Evolutionary conservation across 441 rosid genomes (phyloP).

Genomic region (Pelargonium australe): DNA sequence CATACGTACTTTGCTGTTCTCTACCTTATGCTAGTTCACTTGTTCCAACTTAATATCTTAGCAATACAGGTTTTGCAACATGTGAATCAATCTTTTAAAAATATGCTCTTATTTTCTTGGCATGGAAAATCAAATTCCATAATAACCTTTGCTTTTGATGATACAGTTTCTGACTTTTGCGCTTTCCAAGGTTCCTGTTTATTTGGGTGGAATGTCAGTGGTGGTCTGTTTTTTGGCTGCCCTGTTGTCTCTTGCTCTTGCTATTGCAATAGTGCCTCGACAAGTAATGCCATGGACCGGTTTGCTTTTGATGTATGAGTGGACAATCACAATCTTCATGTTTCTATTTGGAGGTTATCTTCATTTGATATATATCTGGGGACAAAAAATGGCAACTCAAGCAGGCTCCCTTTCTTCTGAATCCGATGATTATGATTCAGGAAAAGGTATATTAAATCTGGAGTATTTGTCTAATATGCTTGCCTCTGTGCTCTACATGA

Average conservation of each 20-base stretch:
- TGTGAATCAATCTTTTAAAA: too few species aligned
- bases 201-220: conserved; percentile 63
- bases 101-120: neutral
- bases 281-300: conserved; percentile 99
- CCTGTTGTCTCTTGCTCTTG: conserved; percentile 47
- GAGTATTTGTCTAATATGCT: too few species aligned
- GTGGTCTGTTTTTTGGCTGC: conserved; percentile 43
- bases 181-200: conserved; percentile 54
- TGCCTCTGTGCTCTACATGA: too few species aligned
- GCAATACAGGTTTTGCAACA: neutral
- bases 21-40: neutral
- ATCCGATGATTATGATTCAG: conserved; percentile 53
- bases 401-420: conserved; percentile 42
- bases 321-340: conserved; percentile 74
- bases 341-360: conserved; percentile 71
- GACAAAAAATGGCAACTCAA: conserved; percentile 34
- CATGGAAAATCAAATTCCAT: neutral
- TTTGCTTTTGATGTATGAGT: conserved; percentile 71
- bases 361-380: conserved; percentile 53
- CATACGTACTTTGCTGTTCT: too few species aligned
- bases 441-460: conserved; percentile 49
- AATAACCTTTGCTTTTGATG: conserved; percentile 16
- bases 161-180: conserved; percentile 43
- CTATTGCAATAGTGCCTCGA: conserved; percentile 64
- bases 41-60: neutral